phyloP scores from a whole-genome alignment of 179 eudicot genomes.

The Nepenthes alata region DNA sequence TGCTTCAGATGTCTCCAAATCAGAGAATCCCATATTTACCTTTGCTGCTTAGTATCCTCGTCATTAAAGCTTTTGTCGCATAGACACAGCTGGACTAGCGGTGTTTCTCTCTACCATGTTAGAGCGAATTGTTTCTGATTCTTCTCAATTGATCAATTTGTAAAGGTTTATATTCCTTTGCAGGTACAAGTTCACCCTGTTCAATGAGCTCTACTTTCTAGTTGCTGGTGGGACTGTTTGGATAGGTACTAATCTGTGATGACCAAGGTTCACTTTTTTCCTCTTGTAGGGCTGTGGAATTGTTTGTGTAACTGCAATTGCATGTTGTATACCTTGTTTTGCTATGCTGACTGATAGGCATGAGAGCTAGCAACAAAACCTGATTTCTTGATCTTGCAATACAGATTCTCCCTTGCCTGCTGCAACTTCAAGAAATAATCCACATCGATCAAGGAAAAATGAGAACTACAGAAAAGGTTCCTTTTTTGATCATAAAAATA shows the following conservation, averaged over 20 bases:
- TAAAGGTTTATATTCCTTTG: constrained; percentile 10
- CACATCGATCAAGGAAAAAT: constrained; percentile 12
- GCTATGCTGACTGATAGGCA: constrained; percentile 2
- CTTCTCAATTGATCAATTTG: no score
- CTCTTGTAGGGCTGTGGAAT: no score
- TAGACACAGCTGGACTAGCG: no score
- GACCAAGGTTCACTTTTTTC: no score
- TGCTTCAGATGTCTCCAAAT: no score
- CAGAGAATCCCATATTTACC: no score
- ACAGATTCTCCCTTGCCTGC: constrained; percentile 49
- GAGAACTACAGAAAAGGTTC: constrained; percentile 20
- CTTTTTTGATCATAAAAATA: neutral
- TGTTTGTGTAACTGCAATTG: neutral
- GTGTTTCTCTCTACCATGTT: no score
- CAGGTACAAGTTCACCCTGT: constrained; percentile 94
- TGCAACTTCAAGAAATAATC: constrained; percentile 21
- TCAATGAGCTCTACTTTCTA: constrained; percentile 89
- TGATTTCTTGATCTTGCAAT: constrained; percentile 6
- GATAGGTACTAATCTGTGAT: constrained; percentile 53
- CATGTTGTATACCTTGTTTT: neutral
- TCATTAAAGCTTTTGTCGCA: no score
- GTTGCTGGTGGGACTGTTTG: constrained; percentile 95
- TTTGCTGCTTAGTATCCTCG: no score
- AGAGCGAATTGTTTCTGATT: no score
- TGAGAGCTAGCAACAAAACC: neutral